Evolutionary conservation across 495 filamentous ascomycete genomes (phyloP), one percentile per base, ranked within the genome.

Genomic region (Penicillium bialowiezense): DNA sequence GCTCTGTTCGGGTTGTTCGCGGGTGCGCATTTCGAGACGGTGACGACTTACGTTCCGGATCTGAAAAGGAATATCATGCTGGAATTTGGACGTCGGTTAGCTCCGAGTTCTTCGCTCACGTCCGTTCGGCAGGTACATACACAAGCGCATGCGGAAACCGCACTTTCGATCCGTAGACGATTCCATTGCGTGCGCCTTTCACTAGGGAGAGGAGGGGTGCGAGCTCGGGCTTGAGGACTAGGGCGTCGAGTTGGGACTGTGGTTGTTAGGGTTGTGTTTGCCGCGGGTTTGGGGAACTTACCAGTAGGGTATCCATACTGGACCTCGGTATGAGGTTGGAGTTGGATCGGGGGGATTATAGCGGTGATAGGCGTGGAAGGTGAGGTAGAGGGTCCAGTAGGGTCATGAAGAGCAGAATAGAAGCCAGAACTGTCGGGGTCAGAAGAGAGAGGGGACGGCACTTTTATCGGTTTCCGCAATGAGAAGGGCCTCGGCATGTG

Each of bases 81-180:
- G 55, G 23, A 13, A 45, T 12, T 38, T 12, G 6, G 8, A 51
- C 34, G 44, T 13, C n/a, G 17, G 14, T 60, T 48, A 58, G 51
- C 40, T 26, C 9, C 24, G 18, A 8, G 3, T 8, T 26, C 13
- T 35, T 36, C 33, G 3, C 12, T 36, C n/a, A n/a, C n/a, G n/a
- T 19, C 13, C 7, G 21, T 35, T 44, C 15, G 14, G 48, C 13
- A 15, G 24, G n/a, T 41, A 70, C 71, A 32, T 82, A 91, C 86
- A 98, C 93, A 50, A 98, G 80, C 43, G 93, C 93, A 73, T 98
- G 93, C 58, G 93, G 93, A 76, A 97, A 97, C 54, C 93, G 91
- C 67, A 99, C 89, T 81, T 97, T 99, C 57, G 91, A 84, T 21
- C 93, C 93, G 73, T 97, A 99, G 50, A 97, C 89, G 53, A 90